A percentile compares a stretch with the other conserved stretches of the same genome.
Evolutionary conservation across 441 rosid species (phyloP).

Genomic region (Euphorbia schlechtendalii): DNA sequence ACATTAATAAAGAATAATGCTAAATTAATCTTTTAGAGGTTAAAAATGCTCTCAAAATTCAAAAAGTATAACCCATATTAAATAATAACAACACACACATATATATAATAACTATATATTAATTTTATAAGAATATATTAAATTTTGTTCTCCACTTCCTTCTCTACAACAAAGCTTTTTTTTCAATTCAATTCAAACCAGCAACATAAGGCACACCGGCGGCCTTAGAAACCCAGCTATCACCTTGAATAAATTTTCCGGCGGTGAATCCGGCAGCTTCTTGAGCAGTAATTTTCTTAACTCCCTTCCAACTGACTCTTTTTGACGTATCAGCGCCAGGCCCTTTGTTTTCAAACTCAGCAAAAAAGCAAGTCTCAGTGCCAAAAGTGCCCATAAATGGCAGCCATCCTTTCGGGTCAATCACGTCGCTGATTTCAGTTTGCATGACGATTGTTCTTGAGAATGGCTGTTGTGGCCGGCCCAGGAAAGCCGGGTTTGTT

Average conservation of each 20-base stretch:
- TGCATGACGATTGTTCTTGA: slow-evolving; percentile 63
- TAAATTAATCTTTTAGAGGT: too few relatives aligned
- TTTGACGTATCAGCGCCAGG: slow-evolving; percentile 38
- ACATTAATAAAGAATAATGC: too few relatives aligned
- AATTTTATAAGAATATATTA: not conserved
- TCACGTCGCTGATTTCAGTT: slow-evolving; percentile 40
- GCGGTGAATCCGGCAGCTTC: slow-evolving; percentile 34
- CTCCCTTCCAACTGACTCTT: slow-evolving; percentile 58
- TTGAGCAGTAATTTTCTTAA: slow-evolving; percentile 28
- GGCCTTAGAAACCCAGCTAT: slow-evolving; percentile 38
- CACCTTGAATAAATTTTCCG: slow-evolving; percentile 33
- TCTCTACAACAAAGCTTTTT: not conserved
- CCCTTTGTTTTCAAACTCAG: slow-evolving; percentile 54
- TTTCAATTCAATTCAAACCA: slow-evolving; percentile 20
- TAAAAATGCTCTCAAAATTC: not conserved
- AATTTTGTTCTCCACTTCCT: not conserved
- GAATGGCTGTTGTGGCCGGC: slow-evolving; percentile 62
- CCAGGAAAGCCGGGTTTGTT: slow-evolving; percentile 46
- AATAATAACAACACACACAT: not conserved
- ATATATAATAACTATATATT: not conserved
- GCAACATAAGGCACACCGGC: slow-evolving; percentile 55
- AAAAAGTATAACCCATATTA: too few relatives aligned
- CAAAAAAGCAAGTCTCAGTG: slow-evolving; percentile 44
- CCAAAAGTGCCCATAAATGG: slow-evolving; percentile 44
- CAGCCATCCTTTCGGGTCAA: slow-evolving; percentile 60